phyloP scores from a whole-genome alignment of 2,329 filamentous ascomycete genomes.

The Scedosporium aurantiacum region DNA sequence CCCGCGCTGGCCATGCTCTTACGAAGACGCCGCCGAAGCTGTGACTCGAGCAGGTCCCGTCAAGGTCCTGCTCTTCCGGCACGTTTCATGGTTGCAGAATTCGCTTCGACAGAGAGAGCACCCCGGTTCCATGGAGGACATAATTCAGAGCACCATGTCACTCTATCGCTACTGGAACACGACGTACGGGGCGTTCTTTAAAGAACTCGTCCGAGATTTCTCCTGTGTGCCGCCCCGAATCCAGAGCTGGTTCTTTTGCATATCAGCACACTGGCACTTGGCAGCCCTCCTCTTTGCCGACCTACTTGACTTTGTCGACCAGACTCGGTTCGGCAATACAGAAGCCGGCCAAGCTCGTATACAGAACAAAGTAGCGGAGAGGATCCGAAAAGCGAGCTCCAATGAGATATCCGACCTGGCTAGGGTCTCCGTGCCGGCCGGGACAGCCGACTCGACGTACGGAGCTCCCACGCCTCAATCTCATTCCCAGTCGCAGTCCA shows the following conservation, averaged over 20 bases:
- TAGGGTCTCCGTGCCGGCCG: constrained; percentile 28
- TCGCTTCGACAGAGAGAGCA: constrained; percentile 29
- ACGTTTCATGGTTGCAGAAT: constrained; percentile 43
- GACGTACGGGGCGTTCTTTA: constrained; percentile 39
- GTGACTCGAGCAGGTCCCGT: constrained; percentile 43
- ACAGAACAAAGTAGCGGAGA: constrained; percentile 22
- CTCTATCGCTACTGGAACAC: constrained; percentile 45
- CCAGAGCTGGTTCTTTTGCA: constrained; percentile 49
- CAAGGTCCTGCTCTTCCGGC: constrained; percentile 47
- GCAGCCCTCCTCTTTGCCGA: constrained; percentile 44
- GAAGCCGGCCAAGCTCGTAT: constrained; percentile 17
- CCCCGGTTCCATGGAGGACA: constrained; percentile 31
- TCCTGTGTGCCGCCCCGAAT: constrained; percentile 38
- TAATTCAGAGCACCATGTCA: constrained; percentile 33
- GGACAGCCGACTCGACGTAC: constrained; percentile 12
- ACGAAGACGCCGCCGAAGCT: constrained; percentile 36
- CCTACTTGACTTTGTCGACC: constrained; percentile 38
- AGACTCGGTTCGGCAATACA: constrained; percentile 17
- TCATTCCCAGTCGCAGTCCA: not conserved
- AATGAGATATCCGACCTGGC: constrained; percentile 37
- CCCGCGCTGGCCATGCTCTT: constrained; percentile 41
- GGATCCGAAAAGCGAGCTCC: constrained; percentile 31
- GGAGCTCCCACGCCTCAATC: not conserved
- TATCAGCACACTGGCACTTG: constrained; percentile 47
- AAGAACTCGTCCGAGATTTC: constrained; percentile 38